Evolutionary conservation across 352 stramenopile species (phyloP), one percentile per base, ranked within the genome.

Genomic region (Pythium scleroteichum): DNA sequence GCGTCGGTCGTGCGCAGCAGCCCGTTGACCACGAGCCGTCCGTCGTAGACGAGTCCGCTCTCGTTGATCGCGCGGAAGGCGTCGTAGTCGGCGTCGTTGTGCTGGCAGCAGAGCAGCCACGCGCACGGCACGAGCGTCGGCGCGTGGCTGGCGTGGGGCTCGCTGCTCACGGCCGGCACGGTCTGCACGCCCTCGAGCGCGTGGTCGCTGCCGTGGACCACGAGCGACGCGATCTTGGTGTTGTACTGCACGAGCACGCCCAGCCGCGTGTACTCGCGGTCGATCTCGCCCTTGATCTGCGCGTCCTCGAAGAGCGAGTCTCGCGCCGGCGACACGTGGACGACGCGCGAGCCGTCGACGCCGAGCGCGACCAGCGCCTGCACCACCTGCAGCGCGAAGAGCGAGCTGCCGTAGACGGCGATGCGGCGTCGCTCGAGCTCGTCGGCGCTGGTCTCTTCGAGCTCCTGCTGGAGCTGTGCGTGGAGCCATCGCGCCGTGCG

Each of bases 1-100:
- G 76, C 66, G 59, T 98, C 92, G 0, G 87, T 88, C 24, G 92
- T 98, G 24, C 78, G 76, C 75, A 97, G 91, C 33, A 70, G 64
- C 14, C 82, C 82, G 58, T 96, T 89, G 20, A 97, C 91, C 29
- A 97, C 90, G 26, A 98, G 78, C 0, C 88, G 78, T 0, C 91
- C 91, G 62, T 98, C 91, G 66, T 97, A 97, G 20, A 97, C 91
- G 29, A 98, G 79, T 7, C 91, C 92, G 53, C 81, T 89, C 44
- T 96, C 87, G 64, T 97, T 97, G 47, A 96, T 88, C 10, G 90
- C 90, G 4, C 78, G 78, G 63, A 97, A 98, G 1, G 97, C 68
- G 68, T 96, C 89, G 16, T 81, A 75, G 65, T 96, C 87, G 13
- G 88, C 79, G 61, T 97, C 90, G 41, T 85, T 87, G 22, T 91